Percentiles rank a stretch among this genome's conserved stretches.
Conservation (phyloP, 768 basidiomycete genomes). For the Hypholoma sublateritium region DNA sequence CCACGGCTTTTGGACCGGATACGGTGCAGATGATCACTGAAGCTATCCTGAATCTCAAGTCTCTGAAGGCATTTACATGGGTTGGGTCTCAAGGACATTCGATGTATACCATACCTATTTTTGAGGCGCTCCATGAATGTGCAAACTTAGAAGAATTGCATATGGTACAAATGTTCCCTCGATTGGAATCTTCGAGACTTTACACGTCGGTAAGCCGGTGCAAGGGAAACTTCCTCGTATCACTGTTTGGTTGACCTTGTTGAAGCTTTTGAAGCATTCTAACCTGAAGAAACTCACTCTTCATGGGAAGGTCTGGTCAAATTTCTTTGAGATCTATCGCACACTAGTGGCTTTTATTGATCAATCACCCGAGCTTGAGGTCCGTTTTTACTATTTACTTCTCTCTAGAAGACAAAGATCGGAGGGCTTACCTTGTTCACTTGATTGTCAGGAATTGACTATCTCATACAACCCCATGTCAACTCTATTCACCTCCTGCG, state of each 20-base stretch:
- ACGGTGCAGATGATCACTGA: conserved; percentile 1
- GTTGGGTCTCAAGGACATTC: not conserved
- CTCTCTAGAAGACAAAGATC: not conserved
- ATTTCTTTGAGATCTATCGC: conserved; percentile 1
- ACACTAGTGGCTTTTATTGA: conserved; percentile 5
- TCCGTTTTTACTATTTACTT: not conserved
- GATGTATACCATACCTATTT: not conserved
- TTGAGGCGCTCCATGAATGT: conserved; percentile 9
- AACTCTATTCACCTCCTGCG: conserved; percentile 8
- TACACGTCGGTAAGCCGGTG: conserved; percentile 5
- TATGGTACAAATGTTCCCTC: conserved; percentile 5
- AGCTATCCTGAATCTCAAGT: conserved; percentile 8
- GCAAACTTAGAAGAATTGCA: conserved; percentile 7
- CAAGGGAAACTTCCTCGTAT: not conserved
- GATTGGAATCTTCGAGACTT: not conserved
- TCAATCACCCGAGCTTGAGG: conserved; percentile 7
- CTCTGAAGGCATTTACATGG: conserved; percentile 13
- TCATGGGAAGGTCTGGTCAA: conserved; percentile 7
- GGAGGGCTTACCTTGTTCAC: not conserved
- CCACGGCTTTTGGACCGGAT: not conserved
- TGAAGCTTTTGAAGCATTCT: conserved; percentile 11
- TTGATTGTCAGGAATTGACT: conserved; percentile 8
- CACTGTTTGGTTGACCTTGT: no score
- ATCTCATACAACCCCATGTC: conserved; percentile 8
- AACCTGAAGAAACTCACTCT: conserved; percentile 10